Conservation (phyloP, 805 yeast genomes). For the Nakazawaea pomicola region DNA sequence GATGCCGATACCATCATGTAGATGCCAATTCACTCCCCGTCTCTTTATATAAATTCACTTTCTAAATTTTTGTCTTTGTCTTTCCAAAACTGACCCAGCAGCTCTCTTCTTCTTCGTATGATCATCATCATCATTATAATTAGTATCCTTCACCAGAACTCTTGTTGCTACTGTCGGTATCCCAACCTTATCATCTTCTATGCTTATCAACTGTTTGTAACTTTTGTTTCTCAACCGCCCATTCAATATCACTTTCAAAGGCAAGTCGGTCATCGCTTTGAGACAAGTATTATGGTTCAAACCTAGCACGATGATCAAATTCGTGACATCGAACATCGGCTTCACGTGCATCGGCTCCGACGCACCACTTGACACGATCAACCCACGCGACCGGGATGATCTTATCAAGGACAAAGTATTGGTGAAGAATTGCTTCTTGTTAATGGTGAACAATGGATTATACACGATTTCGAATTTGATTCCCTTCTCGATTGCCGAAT, state of each 20-base stretch:
- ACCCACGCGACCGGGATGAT: slow-evolving; percentile 76
- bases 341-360: slow-evolving; percentile 50
- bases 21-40: too few species aligned
- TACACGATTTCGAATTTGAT: slow-evolving; percentile 78
- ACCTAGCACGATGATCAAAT: slow-evolving; percentile 64
- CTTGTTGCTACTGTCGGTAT: too few species aligned
- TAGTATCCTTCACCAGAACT: too few species aligned
- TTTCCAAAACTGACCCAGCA: slow-evolving; percentile 14
- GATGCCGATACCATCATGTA: too few species aligned
- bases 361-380: slow-evolving; percentile 79
- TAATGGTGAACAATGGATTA: slow-evolving; percentile 41
- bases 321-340: slow-evolving; percentile 61
- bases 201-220: slow-evolving; percentile 67
- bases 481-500: slow-evolving; percentile 81
- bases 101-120: slow-evolving; percentile 19
- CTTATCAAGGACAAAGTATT: slow-evolving; percentile 73
- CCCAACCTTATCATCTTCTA: slow-evolving; percentile 50
- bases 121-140: too few species aligned
- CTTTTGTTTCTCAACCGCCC: slow-evolving; percentile 72
- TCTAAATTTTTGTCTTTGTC: slow-evolving; percentile 16
- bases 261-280: slow-evolving; percentile 51
- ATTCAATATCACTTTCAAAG: slow-evolving; percentile 61
- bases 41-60: too few species aligned
- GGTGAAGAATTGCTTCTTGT: slow-evolving; percentile 57
- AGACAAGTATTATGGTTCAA: slow-evolving; percentile 59